Base-by-base conservation (phyloP, 2,329 filamentous ascomycete species). In the Samsoniella hepiali region DNA sequence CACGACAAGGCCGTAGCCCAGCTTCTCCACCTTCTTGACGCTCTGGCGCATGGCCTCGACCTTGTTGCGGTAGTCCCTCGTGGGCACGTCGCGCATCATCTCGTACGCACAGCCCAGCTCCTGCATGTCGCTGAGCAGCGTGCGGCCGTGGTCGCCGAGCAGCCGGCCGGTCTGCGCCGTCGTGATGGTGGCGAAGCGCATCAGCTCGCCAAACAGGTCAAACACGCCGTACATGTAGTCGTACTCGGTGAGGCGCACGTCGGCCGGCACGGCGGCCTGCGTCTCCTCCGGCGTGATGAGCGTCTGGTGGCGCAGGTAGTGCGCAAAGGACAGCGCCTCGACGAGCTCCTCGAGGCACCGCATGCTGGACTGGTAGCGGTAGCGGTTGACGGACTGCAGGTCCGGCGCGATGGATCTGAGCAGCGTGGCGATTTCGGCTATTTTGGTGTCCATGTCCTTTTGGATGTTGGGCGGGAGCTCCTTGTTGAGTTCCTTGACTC, bases 161-260 rank as follows among this genome's bases (percentile, higher is more conserved):
- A 81, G 74, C 68, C 75, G 78, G 15, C 89, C 90, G 8, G 81
- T 88, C 5, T 93, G 90, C 1, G 93, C 93, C 74, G 96, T 90
- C 32, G 88, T 87, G 6, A 93, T 93, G 58, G 97, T 95, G 0
- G 92, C 93, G 76, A 97, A 98, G 36, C 93, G 86, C 95, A 99
- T 99, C 80, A 98, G 82, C 79, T 99, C 95, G 45, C 95, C 95
- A 1, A 93, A 93, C 69, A 98, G 84, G 75, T 99, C 95, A 72
- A 97, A 97, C 2, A 99, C 78, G 9, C 94, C 95, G 66, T 95
- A 88, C 64, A 97, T 78, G 73, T 97, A 98, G 75, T 99, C 95
- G 62, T 94, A 87, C 32, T 88, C 82, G 1, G 90, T 91, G 27
- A 97, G 80, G 0, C 81, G 70, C 2, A 97, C 82, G 1, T 81